Evolutionary conservation across 441 rosid species (phyloP).

Genomic region (Populus hybrid): DNA sequence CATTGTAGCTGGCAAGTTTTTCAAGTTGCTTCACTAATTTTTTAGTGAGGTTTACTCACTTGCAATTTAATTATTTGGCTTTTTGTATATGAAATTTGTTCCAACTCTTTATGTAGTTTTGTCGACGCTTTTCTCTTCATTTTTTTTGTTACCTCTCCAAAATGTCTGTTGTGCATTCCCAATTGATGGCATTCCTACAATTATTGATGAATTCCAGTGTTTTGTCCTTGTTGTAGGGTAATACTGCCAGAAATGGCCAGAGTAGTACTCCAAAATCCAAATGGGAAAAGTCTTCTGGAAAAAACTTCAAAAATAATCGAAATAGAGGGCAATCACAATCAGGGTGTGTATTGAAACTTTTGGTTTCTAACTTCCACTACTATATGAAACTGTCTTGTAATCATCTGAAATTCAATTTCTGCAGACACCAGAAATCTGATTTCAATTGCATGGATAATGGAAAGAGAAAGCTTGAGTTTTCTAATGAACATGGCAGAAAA

Average conservation of each 20-base stretch:
- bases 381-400: conserved; percentile 5
- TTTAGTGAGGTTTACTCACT: not conserved
- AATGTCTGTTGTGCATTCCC: not conserved
- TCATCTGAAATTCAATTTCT: conserved; percentile 21
- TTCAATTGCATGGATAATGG: conserved; percentile 35
- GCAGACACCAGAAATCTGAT: conserved; percentile 59
- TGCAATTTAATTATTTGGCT: not conserved
- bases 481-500: conserved; percentile 42
- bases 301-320: conserved; percentile 32
- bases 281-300: conserved; percentile 37
- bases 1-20: not conserved
- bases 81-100: not conserved
- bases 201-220: conserved; percentile 19
- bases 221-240: conserved; percentile 43
- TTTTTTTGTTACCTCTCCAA: not conserved
- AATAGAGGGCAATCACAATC: conserved; percentile 33
- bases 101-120: not conserved
- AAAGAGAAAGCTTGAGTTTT: conserved; percentile 46
- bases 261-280: conserved; percentile 27
- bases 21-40: not conserved
- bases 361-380: conserved; percentile 11
- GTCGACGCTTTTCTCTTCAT: not conserved
- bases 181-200: not conserved
- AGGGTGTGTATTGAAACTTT: conserved; percentile 36
- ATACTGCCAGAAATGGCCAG: conserved; percentile 27